Conservation (phyloP, 495 filamentous ascomycete genomes). For the Aspergillus panamensis region DNA sequence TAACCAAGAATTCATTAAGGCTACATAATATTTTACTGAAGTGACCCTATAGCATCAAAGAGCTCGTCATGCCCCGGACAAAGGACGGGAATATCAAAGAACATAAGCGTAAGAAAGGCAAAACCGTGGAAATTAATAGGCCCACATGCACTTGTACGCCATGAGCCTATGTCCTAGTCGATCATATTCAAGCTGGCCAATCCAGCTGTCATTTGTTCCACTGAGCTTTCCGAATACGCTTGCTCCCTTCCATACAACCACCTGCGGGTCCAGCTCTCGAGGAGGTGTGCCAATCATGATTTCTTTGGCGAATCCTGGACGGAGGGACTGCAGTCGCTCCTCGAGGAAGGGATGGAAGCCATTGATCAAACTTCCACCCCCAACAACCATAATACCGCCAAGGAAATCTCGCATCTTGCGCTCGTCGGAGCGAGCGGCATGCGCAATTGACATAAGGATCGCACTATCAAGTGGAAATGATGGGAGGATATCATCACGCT, state of each 20-base stretch:
- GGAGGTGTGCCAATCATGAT: constrained; percentile 87
- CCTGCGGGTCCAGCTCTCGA: constrained; percentile 88
- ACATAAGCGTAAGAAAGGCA: constrained; percentile 9
- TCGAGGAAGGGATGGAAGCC: constrained; percentile 76
- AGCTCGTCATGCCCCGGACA: background rate
- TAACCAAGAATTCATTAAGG: constrained; percentile 15
- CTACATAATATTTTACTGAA: constrained; percentile 10
- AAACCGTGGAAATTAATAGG: constrained; percentile 42
- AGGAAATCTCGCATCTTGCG: constrained; percentile 89
- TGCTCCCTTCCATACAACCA: constrained; percentile 95
- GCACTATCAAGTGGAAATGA: constrained; percentile 80
- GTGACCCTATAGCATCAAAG: background rate
- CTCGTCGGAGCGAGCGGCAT: constrained; percentile 84
- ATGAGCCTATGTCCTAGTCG: constrained; percentile 74
- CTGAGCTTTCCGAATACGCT: constrained; percentile 93
- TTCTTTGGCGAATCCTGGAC: constrained; percentile 70
- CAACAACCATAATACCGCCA: constrained; percentile 92
- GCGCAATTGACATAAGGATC: constrained; percentile 80
- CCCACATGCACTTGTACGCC: constrained; percentile 87
- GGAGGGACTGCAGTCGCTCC: constrained; percentile 65
- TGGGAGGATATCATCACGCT: constrained; percentile 80
- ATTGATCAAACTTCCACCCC: constrained; percentile 78
- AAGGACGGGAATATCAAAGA: constrained; percentile 15
- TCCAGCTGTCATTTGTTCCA: constrained; percentile 89
- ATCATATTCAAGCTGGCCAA: constrained; percentile 83